Conservation (phyloP, 2,329 filamentous ascomycete genomes). For the Hypocreales sp. region DNA sequence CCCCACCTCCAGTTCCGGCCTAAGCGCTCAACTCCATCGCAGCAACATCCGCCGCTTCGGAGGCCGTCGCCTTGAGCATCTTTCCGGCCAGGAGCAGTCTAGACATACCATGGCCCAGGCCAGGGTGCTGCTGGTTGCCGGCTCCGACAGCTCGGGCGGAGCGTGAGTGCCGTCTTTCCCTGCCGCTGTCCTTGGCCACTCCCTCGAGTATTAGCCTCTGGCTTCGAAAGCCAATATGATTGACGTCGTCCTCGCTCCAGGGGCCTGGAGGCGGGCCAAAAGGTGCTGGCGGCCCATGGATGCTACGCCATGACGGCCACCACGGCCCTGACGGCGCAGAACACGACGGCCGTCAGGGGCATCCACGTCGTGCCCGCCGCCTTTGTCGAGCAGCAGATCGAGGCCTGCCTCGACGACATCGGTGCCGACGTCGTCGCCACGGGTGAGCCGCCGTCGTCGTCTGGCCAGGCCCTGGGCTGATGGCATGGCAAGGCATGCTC, state of each 20-base stretch:
- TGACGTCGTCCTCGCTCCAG: no score
- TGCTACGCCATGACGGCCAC: constrained; percentile 96
- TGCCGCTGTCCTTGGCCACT: no score
- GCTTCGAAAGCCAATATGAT: no score
- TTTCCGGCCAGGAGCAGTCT: no score
- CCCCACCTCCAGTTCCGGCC: no score
- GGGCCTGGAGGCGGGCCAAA: constrained; percentile 89
- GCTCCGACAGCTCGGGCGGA: constrained; percentile 82
- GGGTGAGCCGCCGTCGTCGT: constrained; percentile 33
- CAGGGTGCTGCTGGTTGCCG: constrained; percentile 66
- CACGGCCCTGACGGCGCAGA: constrained; percentile 89
- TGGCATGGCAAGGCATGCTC: constrained; percentile 18
- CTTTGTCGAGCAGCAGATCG: constrained; percentile 75
- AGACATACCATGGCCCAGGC: constrained; percentile 18
- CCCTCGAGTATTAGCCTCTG: no score
- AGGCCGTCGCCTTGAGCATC: no score
- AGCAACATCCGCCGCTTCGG: no score
- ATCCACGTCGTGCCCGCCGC: constrained; percentile 65
- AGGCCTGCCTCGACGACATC: constrained; percentile 71
- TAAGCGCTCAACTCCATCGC: no score
- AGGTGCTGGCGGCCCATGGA: constrained; percentile 79
- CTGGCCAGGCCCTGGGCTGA: not conserved
- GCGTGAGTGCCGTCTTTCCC: constrained; percentile 37
- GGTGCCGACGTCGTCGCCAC: constrained; percentile 85
- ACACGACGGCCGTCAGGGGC: constrained; percentile 69